Evolutionary conservation across 495 filamentous ascomycete genomes (phyloP), one percentile per base, ranked within the genome.

Genomic region (Elasticomyces elasticus): DNA sequence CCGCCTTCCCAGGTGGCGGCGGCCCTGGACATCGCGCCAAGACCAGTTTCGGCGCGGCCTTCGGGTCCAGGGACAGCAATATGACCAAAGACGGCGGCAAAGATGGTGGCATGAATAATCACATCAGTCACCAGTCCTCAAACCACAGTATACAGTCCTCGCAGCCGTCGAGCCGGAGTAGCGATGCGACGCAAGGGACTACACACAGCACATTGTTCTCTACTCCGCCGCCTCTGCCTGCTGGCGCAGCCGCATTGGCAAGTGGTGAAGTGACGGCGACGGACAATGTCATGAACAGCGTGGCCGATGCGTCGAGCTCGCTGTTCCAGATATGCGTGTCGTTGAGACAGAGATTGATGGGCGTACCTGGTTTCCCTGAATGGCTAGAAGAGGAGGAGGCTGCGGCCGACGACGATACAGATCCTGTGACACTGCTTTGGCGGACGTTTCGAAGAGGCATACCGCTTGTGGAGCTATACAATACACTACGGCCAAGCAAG

Each of bases 321-420:
- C 81, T 98, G 27, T 98, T 94, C 64, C 92, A 97, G 69, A 95
- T 90, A 67, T 96, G 94, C 69, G 77, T 92, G 51, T 80, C 82
- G 53, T 72, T 97, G 44, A 84, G 84, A 68, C 79, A 81, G 67
- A 79, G 94, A 52, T 73, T 98, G 51, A 78, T 80, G 31, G 80
- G 83, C 60, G 87, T 98, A 20, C 90, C 90, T 1, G 82, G 76
- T 22, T 96, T 96, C 66, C 82, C 89, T 54, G 67, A 69, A 10
- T 83, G 85, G 62, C 65, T 94, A 51, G 68, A 65, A 22, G 78
- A 83, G 52, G 79, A 81, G 67, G 76, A 82, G 33, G 74, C 77
- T 26, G 77, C 83, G 52, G 82, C 90, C 59, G 75, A 76, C 27
- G 79, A 78, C 44, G 79, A 81, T 45, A 76, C 74, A 23, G 92